Evolutionary conservation across 176 grass and related monocot genomes (phyloP), one percentile per base, ranked within the genome.

Genomic region (Lolium rigidum): DNA sequence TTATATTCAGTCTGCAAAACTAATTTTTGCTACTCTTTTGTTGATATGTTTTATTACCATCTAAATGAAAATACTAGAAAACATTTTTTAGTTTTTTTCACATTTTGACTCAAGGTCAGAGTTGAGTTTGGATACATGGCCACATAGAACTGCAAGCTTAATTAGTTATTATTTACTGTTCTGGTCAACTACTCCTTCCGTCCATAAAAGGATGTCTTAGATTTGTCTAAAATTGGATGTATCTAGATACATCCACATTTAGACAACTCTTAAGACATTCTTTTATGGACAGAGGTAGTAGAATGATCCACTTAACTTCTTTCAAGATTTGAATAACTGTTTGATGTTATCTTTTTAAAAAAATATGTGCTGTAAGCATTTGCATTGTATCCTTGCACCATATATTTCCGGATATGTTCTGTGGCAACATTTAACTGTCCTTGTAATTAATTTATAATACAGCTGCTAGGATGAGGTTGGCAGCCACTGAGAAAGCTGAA

Each of bases 401-500:
- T 58, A 47, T 35, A 3, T 5, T 24, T 22, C 65, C 39, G 2
- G 22, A 66, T 74, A 54, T 82, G 10, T 71, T 59, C 25, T 41
- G 55, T 76, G 1, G 6, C 9, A n/a, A 60, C 37, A 66, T 74
- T 20, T 77, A 79, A 59, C 35, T 83, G 9, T 28, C 17, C 7
- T 65, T 80, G 14, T 20, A 41, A 1, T 60, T 35, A 16, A 67
- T 64, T 87, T 49, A 44, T 63, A 18, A 62, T 77, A 68, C 87
- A 89, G 95, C 92, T 89, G 86, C 95, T 82, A 90, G 95, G 77
- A 9, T 97, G 84, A 92, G 95, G 88, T 0, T 94, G 68, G 95
- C 95, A 41, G 95, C 90, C 38, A 97, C 87, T 18, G 95, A 97
- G 69, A 97, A 97, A 80, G 95, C 95, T 11, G 95, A 97, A 82